A percentile compares a stretch with the other conserved stretches of the same genome.
Conservation (phyloP, 495 filamentous ascomycete genomes). For the Aspergillus nidulans region DNA sequence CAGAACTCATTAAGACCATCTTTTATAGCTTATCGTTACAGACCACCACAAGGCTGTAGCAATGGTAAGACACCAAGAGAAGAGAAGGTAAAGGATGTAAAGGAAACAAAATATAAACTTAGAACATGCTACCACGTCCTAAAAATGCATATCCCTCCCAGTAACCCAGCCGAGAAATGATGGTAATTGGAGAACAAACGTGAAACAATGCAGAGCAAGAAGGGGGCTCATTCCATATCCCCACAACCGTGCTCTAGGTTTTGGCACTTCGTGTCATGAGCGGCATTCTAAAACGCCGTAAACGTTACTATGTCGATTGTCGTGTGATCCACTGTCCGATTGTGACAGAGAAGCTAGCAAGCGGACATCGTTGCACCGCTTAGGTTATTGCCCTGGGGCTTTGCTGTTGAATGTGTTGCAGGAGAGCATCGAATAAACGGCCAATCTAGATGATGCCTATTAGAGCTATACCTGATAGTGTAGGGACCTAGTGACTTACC, state of each 20-base stretch:
- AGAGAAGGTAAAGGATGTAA: constrained; percentile 10
- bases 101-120: constrained; percentile 21
- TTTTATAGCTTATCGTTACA: constrained; percentile 23
- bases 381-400: constrained; percentile 42
- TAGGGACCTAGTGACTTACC: constrained; percentile 42
- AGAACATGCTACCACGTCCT: constrained; percentile 24
- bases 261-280: constrained; percentile 21
- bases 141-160: constrained; percentile 26
- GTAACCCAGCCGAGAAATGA: constrained; percentile 32
- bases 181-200: constrained; percentile 33
- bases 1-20: constrained; percentile 10
- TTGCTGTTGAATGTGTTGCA: constrained; percentile 49
- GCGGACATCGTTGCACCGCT: constrained; percentile 15
- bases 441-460: constrained; percentile 33
- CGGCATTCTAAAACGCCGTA: constrained; percentile 28
- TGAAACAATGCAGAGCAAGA: constrained; percentile 23
- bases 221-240: constrained; percentile 21
- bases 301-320: constrained; percentile 24
- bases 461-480: constrained; percentile 2
- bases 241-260: constrained; percentile 15
- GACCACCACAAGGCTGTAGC: constrained; percentile 12
- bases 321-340: constrained; percentile 23
- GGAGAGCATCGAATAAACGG: constrained; percentile 47
- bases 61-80: constrained; percentile 18
- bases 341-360: constrained; percentile 15